These are phyloP conservation scores for Candida oleophila DNA, from an alignment of 805 yeast genomes.

Conservation along the genomic window DNA sequence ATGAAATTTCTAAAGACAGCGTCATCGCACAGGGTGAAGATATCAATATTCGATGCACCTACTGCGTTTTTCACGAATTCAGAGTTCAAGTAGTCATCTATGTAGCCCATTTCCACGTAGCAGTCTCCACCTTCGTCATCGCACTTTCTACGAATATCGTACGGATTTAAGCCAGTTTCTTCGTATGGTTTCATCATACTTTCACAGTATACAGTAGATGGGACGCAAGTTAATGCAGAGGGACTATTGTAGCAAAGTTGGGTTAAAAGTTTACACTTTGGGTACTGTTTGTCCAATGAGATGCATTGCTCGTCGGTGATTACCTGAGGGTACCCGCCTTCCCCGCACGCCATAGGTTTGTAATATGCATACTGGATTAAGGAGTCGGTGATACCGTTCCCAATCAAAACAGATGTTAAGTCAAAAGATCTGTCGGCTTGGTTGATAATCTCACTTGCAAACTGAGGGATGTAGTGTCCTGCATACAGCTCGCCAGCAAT, in stretches of 20 bases:
- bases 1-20: conserved; percentile 50
- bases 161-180: conserved; percentile 59
- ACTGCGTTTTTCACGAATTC: conserved; percentile 52
- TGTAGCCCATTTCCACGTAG: conserved; percentile 49
- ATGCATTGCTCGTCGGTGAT: conserved; percentile 29
- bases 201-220: conserved; percentile 37
- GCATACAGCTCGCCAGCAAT: conserved; percentile 94
- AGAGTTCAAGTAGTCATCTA: conserved; percentile 53
- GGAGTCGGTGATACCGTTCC: conserved; percentile 47
- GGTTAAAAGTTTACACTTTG: conserved; percentile 32
- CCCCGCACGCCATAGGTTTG: conserved; percentile 47
- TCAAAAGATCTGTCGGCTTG: conserved; percentile 53
- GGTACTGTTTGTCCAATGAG: conserved; percentile 31
- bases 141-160: conserved; percentile 59
- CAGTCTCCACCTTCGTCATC: conserved; percentile 50
- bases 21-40: conserved; percentile 48
- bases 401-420: conserved; percentile 40
- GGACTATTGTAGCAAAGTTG: conserved; percentile 31
- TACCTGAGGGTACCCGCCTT: conserved; percentile 42
- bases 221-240: conserved; percentile 36
- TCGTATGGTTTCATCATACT: conserved; percentile 26
- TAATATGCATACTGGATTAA: conserved; percentile 39
- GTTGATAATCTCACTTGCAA: conserved; percentile 75
- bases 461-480: conserved; percentile 90
- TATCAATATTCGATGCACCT: conserved; percentile 54